phyloP scores from a whole-genome alignment of 2,329 filamentous ascomycete genomes.

The Orbilia ellipsospora region DNA sequence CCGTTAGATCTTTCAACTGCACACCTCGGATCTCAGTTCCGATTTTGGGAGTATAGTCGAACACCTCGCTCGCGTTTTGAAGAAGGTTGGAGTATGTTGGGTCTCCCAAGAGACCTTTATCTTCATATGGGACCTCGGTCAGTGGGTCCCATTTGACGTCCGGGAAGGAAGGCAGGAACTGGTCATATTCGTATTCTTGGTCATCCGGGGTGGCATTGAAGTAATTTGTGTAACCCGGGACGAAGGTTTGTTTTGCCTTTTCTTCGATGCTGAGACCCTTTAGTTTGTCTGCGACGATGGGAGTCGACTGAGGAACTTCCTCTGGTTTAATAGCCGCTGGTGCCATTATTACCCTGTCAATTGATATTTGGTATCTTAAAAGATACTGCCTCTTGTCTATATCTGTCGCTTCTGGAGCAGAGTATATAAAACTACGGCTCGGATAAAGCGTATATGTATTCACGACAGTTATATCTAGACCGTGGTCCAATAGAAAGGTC shows the following conservation, averaged over 20 bases:
- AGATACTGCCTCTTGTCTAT: too few species aligned
- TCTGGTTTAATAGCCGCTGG: slow-evolving; percentile 44
- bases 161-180: slow-evolving; percentile 68
- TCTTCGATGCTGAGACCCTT: slow-evolving; percentile 37
- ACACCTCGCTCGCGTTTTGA: slow-evolving; percentile 67
- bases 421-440: too few species aligned
- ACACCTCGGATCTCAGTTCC: slow-evolving; percentile 68
- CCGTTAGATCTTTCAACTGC: slow-evolving; percentile 66
- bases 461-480: too few species aligned
- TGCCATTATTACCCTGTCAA: slow-evolving; percentile 26
- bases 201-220: slow-evolving; percentile 57
- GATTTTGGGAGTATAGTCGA: slow-evolving; percentile 70
- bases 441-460: too few species aligned
- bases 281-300: slow-evolving; percentile 27
- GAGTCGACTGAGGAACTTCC: slow-evolving; percentile 10
- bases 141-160: slow-evolving; percentile 68
- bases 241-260: slow-evolving; percentile 46
- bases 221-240: slow-evolving; percentile 49
- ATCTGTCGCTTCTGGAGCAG: too few species aligned
- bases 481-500: slow-evolving; percentile 2
- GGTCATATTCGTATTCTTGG: slow-evolving; percentile 66
- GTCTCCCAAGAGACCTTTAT: slow-evolving; percentile 69
- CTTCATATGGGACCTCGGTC: slow-evolving; percentile 66
- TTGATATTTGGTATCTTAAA: too few species aligned
- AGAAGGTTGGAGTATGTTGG: slow-evolving; percentile 68